Conservation (phyloP, 2,329 filamentous ascomycete species). For the Pyrenophora seminiperda region DNA sequence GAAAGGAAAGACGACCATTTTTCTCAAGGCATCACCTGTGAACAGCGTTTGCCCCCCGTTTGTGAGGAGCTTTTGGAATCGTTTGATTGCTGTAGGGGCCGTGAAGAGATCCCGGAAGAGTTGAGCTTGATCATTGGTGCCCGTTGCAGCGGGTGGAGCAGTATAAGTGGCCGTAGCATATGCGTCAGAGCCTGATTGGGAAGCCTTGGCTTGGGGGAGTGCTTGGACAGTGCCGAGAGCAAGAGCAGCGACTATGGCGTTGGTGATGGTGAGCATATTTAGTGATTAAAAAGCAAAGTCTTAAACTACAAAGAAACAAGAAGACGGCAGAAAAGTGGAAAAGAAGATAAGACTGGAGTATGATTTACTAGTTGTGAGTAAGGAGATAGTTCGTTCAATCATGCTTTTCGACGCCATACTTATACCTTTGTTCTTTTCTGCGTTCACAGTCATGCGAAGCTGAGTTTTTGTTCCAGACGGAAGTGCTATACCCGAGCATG, state of each 20-base stretch:
- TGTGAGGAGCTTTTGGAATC: slow-evolving; percentile 46
- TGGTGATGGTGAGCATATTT: slow-evolving; percentile 46
- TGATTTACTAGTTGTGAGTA: slow-evolving; percentile 35
- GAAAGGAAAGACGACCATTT: slow-evolving; percentile 67
- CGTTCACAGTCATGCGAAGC: not conserved
- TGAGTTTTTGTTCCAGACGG: slow-evolving; percentile 10
- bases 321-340: slow-evolving; percentile 23
- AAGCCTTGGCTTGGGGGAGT: slow-evolving; percentile 29
- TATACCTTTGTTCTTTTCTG: slow-evolving; percentile 25
- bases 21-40: slow-evolving; percentile 36
- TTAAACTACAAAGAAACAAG: slow-evolving; percentile 25
- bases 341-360: slow-evolving; percentile 27
- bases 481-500: slow-evolving; percentile 12
- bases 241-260: slow-evolving; percentile 42
- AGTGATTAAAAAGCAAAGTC: slow-evolving; percentile 27
- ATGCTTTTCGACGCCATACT: slow-evolving; percentile 21
- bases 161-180: slow-evolving; percentile 9
- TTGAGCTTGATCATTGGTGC: slow-evolving; percentile 26
- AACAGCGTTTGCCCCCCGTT: slow-evolving; percentile 36
- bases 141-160: slow-evolving; percentile 11
- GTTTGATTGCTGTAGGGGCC: slow-evolving; percentile 46
- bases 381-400: slow-evolving; percentile 29
- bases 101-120: slow-evolving; percentile 40
- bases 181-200: not conserved
- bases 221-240: slow-evolving; percentile 40